These are phyloP conservation scores for Dothiorella sarmentorum DNA, from an alignment of 2,329 filamentous ascomycete genomes.

Conservation along the genomic window DNA sequence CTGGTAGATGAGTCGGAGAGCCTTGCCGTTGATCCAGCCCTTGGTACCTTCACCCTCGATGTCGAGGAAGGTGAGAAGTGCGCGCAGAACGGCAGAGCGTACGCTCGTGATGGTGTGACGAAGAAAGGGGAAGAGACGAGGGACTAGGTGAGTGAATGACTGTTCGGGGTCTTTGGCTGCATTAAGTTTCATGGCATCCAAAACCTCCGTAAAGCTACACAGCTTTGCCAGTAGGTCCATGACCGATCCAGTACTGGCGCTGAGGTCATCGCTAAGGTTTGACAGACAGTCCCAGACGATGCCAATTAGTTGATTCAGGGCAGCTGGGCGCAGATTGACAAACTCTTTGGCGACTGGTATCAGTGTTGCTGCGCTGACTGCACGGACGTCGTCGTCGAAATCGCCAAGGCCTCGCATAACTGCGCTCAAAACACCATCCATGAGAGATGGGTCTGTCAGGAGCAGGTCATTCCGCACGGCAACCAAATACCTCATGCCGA, in stretches of 20 bases:
- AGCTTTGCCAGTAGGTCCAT: constrained; percentile 97
- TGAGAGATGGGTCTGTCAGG: constrained; percentile 75
- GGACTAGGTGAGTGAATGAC: constrained; percentile 88
- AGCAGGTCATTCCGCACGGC: constrained; percentile 91
- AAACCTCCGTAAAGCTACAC: constrained; percentile 87
- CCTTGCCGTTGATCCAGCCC: constrained; percentile 89
- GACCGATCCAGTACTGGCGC: constrained; percentile 93
- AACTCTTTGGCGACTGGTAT: constrained; percentile 96
- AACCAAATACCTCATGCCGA: constrained; percentile 89
- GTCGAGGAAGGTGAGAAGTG: constrained; percentile 86
- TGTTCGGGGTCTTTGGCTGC: constrained; percentile 78
- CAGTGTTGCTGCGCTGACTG: constrained; percentile 94
- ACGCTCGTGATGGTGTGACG: constrained; percentile 97
- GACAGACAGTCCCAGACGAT: constrained; percentile 98
- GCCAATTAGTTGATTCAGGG: constrained; percentile 78
- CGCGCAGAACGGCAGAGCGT: constrained; percentile 86
- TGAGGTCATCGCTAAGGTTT: constrained; percentile 93
- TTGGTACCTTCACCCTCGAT: constrained; percentile 76
- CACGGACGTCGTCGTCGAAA: constrained; percentile 89
- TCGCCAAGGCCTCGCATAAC: constrained; percentile 95
- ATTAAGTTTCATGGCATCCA: constrained; percentile 90
- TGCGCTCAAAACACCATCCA: constrained; percentile 86
- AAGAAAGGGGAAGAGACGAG: constrained; percentile 90
- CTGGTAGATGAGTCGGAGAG: constrained; percentile 85
- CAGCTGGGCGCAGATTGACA: constrained; percentile 74